Conservation (phyloP, 1,284 basidiomycete species). For the Papiliotrema flavescens region DNA sequence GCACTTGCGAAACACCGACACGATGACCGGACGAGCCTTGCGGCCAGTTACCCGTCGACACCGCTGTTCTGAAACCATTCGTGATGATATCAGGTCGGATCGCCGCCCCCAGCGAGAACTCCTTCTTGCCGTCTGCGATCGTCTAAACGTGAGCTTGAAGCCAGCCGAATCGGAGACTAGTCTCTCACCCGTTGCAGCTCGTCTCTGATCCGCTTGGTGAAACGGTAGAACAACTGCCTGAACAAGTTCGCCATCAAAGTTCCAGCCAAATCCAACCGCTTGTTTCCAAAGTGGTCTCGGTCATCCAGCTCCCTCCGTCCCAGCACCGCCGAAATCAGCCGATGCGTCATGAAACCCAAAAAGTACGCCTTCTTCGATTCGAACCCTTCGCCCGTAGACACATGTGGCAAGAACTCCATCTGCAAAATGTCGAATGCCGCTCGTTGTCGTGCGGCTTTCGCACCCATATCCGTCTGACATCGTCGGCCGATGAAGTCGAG, state of each 20-base stretch:
- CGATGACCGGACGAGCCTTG: conserved; percentile 97
- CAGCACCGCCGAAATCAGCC: conserved; percentile 85
- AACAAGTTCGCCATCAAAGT: conserved; percentile 93
- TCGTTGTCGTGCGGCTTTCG: conserved; percentile 84
- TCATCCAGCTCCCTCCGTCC: conserved; percentile 96
- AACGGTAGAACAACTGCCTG: conserved; percentile 94
- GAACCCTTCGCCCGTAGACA: conserved; percentile 92
- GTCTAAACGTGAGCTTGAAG: conserved; percentile 58
- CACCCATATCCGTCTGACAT: conserved; percentile 91
- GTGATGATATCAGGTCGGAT: conserved; percentile 97
- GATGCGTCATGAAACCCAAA: conserved; percentile 99
- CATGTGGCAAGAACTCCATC: conserved; percentile 98
- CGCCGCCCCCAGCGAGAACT: conserved; percentile 87
- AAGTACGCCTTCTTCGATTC: conserved; percentile 99
- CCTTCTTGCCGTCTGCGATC: conserved; percentile 94
- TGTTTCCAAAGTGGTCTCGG: conserved; percentile 99
- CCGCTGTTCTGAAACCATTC: conserved; percentile 95
- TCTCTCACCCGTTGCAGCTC: conserved; percentile 84
- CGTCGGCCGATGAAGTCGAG: conserved; percentile 98
- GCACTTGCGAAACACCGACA: conserved; percentile 97
- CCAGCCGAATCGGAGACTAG: conserved; percentile 1
- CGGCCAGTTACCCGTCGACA: conserved; percentile 99
- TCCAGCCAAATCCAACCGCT: conserved; percentile 92
- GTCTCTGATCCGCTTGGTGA: conserved; percentile 95
- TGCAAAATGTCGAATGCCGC: conserved; percentile 98